These are phyloP conservation scores for Yueomyces sinensis DNA, from an alignment of 805 yeast species.

Conservation along the genomic window DNA sequence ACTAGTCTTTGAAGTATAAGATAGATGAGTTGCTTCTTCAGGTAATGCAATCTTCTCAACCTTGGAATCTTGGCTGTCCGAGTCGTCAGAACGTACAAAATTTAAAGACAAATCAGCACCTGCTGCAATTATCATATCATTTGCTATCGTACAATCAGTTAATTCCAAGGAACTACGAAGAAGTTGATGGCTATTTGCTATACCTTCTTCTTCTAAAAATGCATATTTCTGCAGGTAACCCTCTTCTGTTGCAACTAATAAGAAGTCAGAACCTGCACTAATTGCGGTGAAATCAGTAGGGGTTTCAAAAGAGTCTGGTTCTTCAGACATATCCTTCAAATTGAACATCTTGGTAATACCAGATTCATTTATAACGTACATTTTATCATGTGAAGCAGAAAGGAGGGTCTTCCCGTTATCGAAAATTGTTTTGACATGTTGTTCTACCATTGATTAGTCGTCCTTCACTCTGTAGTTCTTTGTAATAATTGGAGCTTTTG, in stretches of 20 bases:
- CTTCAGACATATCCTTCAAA: slow-evolving; percentile 35
- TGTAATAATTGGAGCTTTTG: too few species aligned
- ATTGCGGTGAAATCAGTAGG: slow-evolving; percentile 32
- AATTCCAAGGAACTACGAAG: slow-evolving; percentile 13
- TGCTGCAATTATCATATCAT: slow-evolving; percentile 43
- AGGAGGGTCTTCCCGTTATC: slow-evolving; percentile 20
- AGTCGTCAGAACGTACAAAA: slow-evolving; percentile 30
- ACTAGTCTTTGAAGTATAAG: slow-evolving; percentile 47
- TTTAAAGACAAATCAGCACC: slow-evolving; percentile 54
- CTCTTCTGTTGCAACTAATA: slow-evolving; percentile 13
- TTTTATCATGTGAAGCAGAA: slow-evolving; percentile 15
- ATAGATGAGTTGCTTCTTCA: slow-evolving; percentile 43
- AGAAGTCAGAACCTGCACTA: slow-evolving; percentile 6
- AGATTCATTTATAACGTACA: slow-evolving; percentile 40
- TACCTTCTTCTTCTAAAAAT: slow-evolving; percentile 15
- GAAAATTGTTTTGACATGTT: slow-evolving; percentile 11
- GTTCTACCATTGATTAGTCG: too few species aligned
- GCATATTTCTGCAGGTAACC: slow-evolving; percentile 16
- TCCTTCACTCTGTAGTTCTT: too few species aligned
- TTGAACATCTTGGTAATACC: slow-evolving; percentile 43
- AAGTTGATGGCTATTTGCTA: slow-evolving; percentile 27
- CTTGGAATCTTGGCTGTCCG: slow-evolving; percentile 4
- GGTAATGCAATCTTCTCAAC: slow-evolving; percentile 26
- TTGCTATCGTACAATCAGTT: slow-evolving; percentile 42
- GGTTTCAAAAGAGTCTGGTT: slow-evolving; percentile 47